Evolutionary conservation across 1,284 basidiomycete species (phyloP).

Genomic region (Pascua guehoae): DNA sequence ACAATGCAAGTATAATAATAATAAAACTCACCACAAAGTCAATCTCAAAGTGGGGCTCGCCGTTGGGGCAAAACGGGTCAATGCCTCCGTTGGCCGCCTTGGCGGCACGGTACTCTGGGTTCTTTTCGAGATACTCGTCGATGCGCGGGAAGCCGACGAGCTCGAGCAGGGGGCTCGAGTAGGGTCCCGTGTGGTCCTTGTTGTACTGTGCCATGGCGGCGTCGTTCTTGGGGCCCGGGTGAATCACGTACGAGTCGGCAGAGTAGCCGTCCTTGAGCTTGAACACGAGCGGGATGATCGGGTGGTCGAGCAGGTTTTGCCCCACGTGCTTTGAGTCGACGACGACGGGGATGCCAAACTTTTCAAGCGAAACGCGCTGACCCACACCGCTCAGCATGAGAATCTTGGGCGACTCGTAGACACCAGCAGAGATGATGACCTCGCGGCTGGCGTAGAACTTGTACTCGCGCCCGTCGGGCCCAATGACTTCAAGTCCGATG

Average conservation of each 20-base stretch:
- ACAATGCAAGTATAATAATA: not conserved
- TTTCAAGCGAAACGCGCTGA: not conserved
- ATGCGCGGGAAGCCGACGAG: slow-evolving; percentile 10
- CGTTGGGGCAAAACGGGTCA: slow-evolving; percentile 8
- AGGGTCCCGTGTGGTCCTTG: slow-evolving; percentile 1
- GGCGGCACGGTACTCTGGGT: slow-evolving; percentile 5
- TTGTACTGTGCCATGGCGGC: not conserved
- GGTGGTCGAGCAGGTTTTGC: slow-evolving; percentile 50
- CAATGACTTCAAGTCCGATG: slow-evolving; percentile 7
- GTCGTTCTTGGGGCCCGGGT: not conserved
- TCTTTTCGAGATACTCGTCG: slow-evolving; percentile 5
- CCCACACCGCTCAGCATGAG: slow-evolving; percentile 8
- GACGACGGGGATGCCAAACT: too few species aligned
- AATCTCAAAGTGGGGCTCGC: slow-evolving; percentile 12
- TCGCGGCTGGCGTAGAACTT: slow-evolving; percentile 6
- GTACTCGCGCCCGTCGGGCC: slow-evolving; percentile 9
- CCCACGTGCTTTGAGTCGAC: slow-evolving; percentile 3
- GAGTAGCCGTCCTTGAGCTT: slow-evolving; percentile 3
- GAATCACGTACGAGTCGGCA: slow-evolving; percentile 5
- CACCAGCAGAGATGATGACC: slow-evolving; percentile 9
- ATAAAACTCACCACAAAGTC: slow-evolving; percentile 4
- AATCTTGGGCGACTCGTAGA: slow-evolving; percentile 8
- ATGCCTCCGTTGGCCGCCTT: slow-evolving; percentile 8
- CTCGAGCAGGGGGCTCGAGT: slow-evolving; percentile 5
- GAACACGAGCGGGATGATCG: not conserved